phyloP scores from a whole-genome alignment of 208 protist species.

The Wallacemonas sp. region DNA sequence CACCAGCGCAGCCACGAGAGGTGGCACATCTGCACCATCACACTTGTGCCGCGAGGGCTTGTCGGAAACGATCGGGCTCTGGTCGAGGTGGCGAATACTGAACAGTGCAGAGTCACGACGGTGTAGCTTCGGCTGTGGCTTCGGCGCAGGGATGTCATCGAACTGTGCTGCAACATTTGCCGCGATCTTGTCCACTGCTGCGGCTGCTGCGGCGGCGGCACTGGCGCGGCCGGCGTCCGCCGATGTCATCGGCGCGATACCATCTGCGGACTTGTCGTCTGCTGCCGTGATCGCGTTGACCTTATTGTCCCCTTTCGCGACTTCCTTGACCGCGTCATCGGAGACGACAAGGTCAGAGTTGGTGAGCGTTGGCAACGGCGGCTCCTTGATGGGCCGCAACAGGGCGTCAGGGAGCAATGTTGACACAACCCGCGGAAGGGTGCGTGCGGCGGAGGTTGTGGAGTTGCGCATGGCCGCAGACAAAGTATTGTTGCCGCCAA shows the following conservation, averaged over 20 bases:
- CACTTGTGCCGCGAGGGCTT: background rate
- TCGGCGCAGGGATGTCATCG: background rate
- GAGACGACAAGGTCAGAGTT: background rate
- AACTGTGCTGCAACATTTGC: background rate
- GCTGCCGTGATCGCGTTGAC: conserved; percentile 10
- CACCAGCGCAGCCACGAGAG: conserved; percentile 7
- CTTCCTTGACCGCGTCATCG: background rate
- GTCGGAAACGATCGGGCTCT: background rate
- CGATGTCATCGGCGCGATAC: background rate
- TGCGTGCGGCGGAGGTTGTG: background rate
- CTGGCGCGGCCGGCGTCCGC: background rate
- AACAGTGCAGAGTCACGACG: conserved; percentile 13
- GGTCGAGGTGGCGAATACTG: conserved; percentile 8
- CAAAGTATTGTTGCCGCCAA: background rate
- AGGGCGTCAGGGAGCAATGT: background rate
- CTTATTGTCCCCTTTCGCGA: conserved; percentile 11
- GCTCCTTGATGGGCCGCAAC: background rate
- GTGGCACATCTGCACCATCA: background rate
- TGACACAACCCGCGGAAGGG: background rate
- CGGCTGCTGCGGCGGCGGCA: background rate
- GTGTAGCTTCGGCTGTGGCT: background rate
- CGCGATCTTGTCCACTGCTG: background rate
- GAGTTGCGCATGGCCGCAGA: background rate
- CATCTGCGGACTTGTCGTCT: background rate
- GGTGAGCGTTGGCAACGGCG: background rate